These are phyloP conservation scores for Laetiporus sulphureus DNA, from an alignment of 1,284 basidiomycete species.

Conservation along the genomic window DNA sequence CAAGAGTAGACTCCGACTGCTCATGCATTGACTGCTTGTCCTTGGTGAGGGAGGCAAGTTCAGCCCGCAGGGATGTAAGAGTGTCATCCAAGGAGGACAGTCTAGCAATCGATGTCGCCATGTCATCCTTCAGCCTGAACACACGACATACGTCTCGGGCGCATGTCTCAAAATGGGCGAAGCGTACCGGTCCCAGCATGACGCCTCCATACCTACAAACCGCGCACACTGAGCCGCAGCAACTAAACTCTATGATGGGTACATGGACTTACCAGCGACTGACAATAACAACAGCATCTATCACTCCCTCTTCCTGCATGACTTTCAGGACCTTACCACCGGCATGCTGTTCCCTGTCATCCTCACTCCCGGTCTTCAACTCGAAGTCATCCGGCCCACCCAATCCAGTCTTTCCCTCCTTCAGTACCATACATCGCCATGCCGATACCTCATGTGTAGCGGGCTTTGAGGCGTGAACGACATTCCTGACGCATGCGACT, in stretches of 20 bases:
- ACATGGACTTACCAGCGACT: conserved; percentile 55
- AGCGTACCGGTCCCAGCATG: conserved; percentile 64
- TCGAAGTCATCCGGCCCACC: conserved; percentile 71
- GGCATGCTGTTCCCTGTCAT: conserved; percentile 71
- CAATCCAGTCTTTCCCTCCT: conserved; percentile 57
- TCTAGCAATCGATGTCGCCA: conserved; percentile 50
- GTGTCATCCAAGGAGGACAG: conserved; percentile 58
- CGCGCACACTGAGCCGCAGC: not conserved
- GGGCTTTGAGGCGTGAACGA: conserved; percentile 44
- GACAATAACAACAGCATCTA: conserved; percentile 65
- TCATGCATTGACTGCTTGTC: not conserved
- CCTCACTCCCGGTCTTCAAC: conserved; percentile 50
- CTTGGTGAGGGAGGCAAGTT: conserved; percentile 31
- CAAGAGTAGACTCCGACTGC: no score
- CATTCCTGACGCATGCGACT: conserved; percentile 43
- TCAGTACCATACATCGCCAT: conserved; percentile 72
- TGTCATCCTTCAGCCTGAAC: conserved; percentile 60
- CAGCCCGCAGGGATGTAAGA: conserved; percentile 45
- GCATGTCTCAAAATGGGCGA: conserved; percentile 72
- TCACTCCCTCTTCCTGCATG: conserved; percentile 59
- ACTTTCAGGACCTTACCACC: conserved; percentile 55
- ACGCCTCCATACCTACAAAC: conserved; percentile 71
- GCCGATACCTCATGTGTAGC: conserved; percentile 69
- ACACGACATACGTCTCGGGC: conserved; percentile 63
- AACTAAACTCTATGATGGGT: not conserved